Conservation (phyloP, 2,329 filamentous ascomycete species). For the Phaeophleospora eucalypticola region DNA sequence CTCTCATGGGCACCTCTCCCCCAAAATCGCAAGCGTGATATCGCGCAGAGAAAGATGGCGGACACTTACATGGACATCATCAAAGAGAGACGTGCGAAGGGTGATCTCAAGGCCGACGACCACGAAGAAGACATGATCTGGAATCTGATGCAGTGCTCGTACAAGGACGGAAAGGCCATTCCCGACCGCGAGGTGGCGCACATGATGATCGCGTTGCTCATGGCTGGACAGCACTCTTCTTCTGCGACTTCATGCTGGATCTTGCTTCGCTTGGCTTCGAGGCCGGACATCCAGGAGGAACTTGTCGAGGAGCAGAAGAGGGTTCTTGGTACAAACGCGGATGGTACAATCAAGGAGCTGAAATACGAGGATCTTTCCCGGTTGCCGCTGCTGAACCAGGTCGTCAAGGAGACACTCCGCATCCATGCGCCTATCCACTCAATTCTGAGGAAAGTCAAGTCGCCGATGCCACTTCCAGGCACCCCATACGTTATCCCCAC, state of each 20-base stretch:
- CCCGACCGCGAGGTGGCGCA: slow-evolving; percentile 82
- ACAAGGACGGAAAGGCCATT: slow-evolving; percentile 77
- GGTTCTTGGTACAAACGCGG: slow-evolving; percentile 62
- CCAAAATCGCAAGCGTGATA: slow-evolving; percentile 79
- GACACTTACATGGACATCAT: slow-evolving; percentile 81
- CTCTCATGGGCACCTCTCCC: slow-evolving; percentile 83
- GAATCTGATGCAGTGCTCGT: slow-evolving; percentile 79
- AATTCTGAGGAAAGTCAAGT: slow-evolving; percentile 88
- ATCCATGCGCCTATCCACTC: slow-evolving; percentile 92
- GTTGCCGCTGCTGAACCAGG: slow-evolving; percentile 75
- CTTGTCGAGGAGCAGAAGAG: slow-evolving; percentile 77
- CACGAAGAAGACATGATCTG: slow-evolving; percentile 72
- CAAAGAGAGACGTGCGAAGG: slow-evolving; percentile 59
- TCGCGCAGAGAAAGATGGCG: slow-evolving; percentile 74
- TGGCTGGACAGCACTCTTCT: slow-evolving; percentile 88
- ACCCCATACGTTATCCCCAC: slow-evolving; percentile 80
- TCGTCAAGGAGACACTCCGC: slow-evolving; percentile 88
- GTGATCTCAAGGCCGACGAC: slow-evolving; percentile 21
- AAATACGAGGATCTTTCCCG: slow-evolving; percentile 73
- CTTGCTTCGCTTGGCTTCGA: slow-evolving; percentile 71
- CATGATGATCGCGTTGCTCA: slow-evolving; percentile 91
- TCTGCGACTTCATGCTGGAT: slow-evolving; percentile 84
- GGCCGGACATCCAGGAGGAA: slow-evolving; percentile 74
- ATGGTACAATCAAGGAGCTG: slow-evolving; percentile 59
- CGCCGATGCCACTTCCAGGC: slow-evolving; percentile 76